Conservation (phyloP, 352 stramenopile species). For the Pythium phragmiticola region DNA sequence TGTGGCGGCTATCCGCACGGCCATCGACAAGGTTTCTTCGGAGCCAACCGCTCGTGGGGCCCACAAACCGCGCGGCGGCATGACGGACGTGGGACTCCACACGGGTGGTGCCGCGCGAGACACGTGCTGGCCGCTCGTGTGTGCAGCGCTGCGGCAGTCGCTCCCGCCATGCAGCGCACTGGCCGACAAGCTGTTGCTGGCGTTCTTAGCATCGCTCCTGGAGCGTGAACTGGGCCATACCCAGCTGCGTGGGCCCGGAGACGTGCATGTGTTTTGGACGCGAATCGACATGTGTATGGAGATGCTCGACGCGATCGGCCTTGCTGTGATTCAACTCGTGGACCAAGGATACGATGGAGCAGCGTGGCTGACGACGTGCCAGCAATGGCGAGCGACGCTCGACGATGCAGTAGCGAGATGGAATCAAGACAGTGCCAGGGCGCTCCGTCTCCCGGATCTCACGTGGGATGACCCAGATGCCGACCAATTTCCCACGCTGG, state of each 20-base stretch:
- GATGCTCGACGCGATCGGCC: constrained; percentile 6
- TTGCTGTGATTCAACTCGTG: background rate
- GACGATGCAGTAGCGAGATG: constrained; percentile 1
- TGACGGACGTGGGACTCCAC: constrained; percentile 53
- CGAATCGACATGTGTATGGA: constrained; percentile 7
- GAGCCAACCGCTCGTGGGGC: background rate
- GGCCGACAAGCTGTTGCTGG: constrained; percentile 38
- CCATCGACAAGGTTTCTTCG: constrained; percentile 10
- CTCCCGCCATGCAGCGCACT: constrained; percentile 32
- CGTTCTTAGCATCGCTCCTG: constrained; percentile 33
- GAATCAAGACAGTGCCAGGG: background rate
- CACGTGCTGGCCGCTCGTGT: constrained; percentile 57
- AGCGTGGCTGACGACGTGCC: constrained; percentile 4
- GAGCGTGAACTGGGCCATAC: background rate
- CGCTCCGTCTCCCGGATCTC: constrained; percentile 1
- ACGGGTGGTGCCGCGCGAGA: constrained; percentile 39
- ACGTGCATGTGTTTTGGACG: constrained; percentile 5
- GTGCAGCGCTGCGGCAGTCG: constrained; percentile 33
- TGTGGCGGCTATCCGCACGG: constrained; percentile 27
- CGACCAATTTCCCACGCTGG: background rate
- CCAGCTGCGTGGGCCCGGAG: background rate
- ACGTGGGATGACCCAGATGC: background rate
- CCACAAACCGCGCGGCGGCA: constrained; percentile 29
- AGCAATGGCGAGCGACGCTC: constrained; percentile 1
- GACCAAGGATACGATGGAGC: constrained; percentile 3